phyloP scores from a whole-genome alignment of 2,329 filamentous ascomycete species.

The Waltergamsia citrina region DNA sequence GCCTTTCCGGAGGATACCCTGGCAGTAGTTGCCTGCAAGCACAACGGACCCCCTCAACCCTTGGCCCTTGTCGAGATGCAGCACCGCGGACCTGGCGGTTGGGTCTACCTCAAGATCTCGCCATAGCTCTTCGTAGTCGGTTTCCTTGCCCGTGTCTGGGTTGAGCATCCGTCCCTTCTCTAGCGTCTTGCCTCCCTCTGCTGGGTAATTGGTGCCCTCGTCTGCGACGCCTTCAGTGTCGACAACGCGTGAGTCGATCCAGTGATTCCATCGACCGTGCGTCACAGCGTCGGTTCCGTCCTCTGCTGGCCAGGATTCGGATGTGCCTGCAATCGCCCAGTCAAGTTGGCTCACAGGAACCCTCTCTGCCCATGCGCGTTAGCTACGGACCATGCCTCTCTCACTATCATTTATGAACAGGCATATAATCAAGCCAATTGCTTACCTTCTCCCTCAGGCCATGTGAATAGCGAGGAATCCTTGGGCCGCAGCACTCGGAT shows the following conservation, averaged over 20 bases:
- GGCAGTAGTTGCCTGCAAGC: slow-evolving; percentile 41
- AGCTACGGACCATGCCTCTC: slow-evolving; percentile 10
- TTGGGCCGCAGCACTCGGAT: slow-evolving; percentile 38
- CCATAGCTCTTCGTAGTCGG: slow-evolving; percentile 62
- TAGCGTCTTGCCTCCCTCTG: slow-evolving; percentile 29
- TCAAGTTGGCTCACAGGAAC: slow-evolving; percentile 33
- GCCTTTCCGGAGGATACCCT: slow-evolving; percentile 42
- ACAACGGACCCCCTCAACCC: slow-evolving; percentile 39
- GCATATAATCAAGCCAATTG: neutral
- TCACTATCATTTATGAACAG: neutral
- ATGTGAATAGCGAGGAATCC: slow-evolving; percentile 2
- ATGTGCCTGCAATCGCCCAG: slow-evolving; percentile 56
- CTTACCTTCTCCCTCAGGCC: neutral
- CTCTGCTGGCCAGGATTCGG: slow-evolving; percentile 22
- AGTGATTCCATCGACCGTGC: slow-evolving; percentile 44
- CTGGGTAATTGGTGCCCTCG: slow-evolving; percentile 44
- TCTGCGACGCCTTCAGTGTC: slow-evolving; percentile 33
- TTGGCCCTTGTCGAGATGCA: slow-evolving; percentile 7
- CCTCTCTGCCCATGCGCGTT: slow-evolving; percentile 4
- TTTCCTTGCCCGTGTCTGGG: slow-evolving; percentile 37
- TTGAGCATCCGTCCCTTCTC: slow-evolving; percentile 54
- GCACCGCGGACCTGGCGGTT: slow-evolving; percentile 5
- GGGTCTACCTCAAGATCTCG: slow-evolving; percentile 25
- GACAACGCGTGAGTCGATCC: slow-evolving; percentile 44
- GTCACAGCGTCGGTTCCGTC: slow-evolving; percentile 17